A percentile compares a stretch with the other conserved stretches of the same genome.
Conservation (phyloP, 2,329 filamentous ascomycete genomes). For the Furcasterigmium sp. region DNA sequence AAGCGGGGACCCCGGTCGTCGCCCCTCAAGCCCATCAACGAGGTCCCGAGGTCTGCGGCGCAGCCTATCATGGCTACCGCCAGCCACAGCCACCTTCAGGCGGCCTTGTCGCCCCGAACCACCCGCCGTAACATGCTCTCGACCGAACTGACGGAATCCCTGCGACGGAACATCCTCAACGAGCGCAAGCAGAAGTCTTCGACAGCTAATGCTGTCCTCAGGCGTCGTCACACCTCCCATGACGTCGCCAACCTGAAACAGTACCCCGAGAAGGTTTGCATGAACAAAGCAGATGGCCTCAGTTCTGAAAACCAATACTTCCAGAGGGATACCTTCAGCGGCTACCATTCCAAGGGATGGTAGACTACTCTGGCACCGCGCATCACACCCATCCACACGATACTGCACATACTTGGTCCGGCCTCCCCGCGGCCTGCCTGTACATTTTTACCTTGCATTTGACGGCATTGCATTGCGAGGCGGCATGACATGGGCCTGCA, state of each 20-base stretch:
- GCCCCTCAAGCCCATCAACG: slow-evolving; percentile 49
- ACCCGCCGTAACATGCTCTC: slow-evolving; percentile 94
- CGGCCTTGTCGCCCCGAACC: slow-evolving; percentile 82
- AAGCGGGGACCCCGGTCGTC: slow-evolving; percentile 50
- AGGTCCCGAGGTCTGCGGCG: slow-evolving; percentile 59
- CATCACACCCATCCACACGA: slow-evolving; percentile 4
- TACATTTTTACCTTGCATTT: slow-evolving; percentile 3
- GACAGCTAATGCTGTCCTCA: slow-evolving; percentile 81
- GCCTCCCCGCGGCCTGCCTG: slow-evolving; percentile 2
- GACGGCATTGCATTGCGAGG: slow-evolving; percentile 11
- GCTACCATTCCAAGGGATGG: slow-evolving; percentile 85
- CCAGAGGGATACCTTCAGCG: slow-evolving; percentile 68
- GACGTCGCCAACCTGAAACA: slow-evolving; percentile 86
- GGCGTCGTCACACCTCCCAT: slow-evolving; percentile 84
- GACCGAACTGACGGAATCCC: slow-evolving; percentile 87
- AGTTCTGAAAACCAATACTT: slow-evolving; percentile 80
- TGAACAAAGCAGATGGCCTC: slow-evolving; percentile 50
- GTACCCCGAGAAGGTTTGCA: slow-evolving; percentile 63
- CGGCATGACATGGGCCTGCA: slow-evolving; percentile 6
- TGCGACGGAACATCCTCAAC: slow-evolving; percentile 87
- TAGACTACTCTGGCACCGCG: slow-evolving; percentile 30
- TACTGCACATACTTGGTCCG: slow-evolving; percentile 10
- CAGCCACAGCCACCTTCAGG: slow-evolving; percentile 54
- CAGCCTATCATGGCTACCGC: slow-evolving; percentile 69
- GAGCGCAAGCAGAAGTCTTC: slow-evolving; percentile 93